Base-by-base conservation (phyloP, 352 stramenopile species). In the Globisporangium emineosum region DNA sequence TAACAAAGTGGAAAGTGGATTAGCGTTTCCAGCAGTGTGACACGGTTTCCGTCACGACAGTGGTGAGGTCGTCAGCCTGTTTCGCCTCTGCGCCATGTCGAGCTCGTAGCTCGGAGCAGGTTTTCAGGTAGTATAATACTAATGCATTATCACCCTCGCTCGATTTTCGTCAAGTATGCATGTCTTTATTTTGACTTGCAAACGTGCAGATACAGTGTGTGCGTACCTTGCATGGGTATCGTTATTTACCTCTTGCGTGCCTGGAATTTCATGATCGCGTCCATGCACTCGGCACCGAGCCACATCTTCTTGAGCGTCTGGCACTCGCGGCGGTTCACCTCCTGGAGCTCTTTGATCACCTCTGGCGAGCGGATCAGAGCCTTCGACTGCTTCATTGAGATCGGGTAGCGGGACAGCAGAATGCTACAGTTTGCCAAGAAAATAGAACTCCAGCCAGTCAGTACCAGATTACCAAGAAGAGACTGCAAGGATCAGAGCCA, bases 251-350 rank as follows among this genome's bases (percentile, higher is more conserved):
- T 80, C 62, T 90, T 91, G 53, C 83, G 73, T n/a, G 71, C 61
- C 67, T 89, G 73, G 68, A 92, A 92, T 68, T 90, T 92, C 43
- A 86, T 64, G 40, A 90, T 77, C n/a, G 81, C 83, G 65, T 90
- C 81, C 76, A 90, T 87, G 67, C 81, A 92, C 68, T 91, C 83
- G 17, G 78, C 66, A 8, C 76, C 70, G 47, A 91, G 65, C 83
- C 83, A 91, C 23, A 91, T 67, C 57, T 89, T 82, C 71, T 91
- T 88, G 52, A 91, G 80, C 50, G 79, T 81, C 57, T 84, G 67
- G 59, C 75, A 85, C 62, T 91, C 83, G 43, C 57, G 62, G 42
- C 75, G 76, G 62, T 90, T 90, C 13, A 70, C 64, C 35, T 76
- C 73, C 45, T 90, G 73, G n/a, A 90, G 66, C 60, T 89, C 72